Conservation (phyloP, 768 basidiomycete species). For the Xerocomus brunneocitrinus region DNA sequence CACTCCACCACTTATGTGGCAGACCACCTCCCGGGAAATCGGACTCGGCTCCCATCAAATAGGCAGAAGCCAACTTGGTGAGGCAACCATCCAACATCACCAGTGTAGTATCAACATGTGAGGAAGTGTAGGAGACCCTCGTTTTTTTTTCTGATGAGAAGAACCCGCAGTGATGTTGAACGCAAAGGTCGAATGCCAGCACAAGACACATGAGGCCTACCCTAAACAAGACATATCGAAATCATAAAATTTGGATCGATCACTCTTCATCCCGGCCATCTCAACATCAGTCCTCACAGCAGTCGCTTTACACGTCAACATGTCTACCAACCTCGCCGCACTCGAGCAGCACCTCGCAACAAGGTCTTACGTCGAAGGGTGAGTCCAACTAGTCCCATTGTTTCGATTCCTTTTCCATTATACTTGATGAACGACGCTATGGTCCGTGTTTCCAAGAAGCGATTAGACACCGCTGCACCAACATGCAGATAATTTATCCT, state of each 20-base stretch:
- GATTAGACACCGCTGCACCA: constrained; percentile 85
- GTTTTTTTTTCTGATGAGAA: neutral
- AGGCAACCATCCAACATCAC: neutral
- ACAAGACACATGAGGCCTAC: constrained; percentile 19
- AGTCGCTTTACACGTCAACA: constrained; percentile 29
- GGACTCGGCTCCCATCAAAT: too few species aligned
- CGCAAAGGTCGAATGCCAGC: too few species aligned
- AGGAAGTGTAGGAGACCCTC: neutral
- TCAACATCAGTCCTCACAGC: constrained; percentile 5
- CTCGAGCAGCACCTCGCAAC: constrained; percentile 85
- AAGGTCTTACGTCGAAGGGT: constrained; percentile 92
- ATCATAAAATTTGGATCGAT: constrained; percentile 21
- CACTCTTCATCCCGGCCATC: constrained; percentile 29
- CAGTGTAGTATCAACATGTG: neutral
- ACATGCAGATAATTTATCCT: constrained; percentile 68
- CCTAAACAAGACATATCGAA: constrained; percentile 28
- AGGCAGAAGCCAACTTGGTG: neutral
- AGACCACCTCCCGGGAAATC: neutral
- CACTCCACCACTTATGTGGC: neutral
- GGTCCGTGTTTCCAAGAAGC: constrained; percentile 97
- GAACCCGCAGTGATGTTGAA: neutral
- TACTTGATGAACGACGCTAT: constrained; percentile 75
- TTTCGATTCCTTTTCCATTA: constrained; percentile 12
- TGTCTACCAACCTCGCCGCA: constrained; percentile 64
- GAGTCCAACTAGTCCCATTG: constrained; percentile 33